phyloP scores from a whole-genome alignment of 2,329 filamentous ascomycete genomes.

The Hymenoscyphus albidus region DNA sequence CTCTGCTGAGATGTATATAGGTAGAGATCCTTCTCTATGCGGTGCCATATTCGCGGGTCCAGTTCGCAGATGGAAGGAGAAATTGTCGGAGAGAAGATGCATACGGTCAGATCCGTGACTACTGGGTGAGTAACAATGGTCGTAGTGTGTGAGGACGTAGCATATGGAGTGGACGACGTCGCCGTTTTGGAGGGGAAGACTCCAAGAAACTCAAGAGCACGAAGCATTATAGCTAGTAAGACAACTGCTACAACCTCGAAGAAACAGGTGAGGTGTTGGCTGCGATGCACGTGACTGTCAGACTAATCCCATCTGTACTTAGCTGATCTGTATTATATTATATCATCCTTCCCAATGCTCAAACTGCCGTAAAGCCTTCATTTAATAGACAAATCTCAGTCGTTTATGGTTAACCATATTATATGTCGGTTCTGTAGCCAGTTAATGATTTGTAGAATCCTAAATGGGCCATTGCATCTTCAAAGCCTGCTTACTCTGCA shows the following conservation, averaged over 20 bases:
- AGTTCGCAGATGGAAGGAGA: conserved; percentile 28
- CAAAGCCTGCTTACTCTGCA: too few relatives aligned
- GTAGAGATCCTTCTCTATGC: conserved; percentile 66
- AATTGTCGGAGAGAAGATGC: conserved; percentile 25
- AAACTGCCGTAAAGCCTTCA: too few relatives aligned
- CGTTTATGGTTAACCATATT: too few relatives aligned
- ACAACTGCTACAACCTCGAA: conserved; percentile 12
- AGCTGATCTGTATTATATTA: too few relatives aligned
- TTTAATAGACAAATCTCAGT: too few relatives aligned
- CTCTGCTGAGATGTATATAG: conserved; percentile 58
- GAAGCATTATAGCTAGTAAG: conserved; percentile 21
- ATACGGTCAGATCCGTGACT: conserved; percentile 37
- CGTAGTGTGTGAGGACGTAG: conserved; percentile 17
- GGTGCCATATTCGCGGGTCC: conserved; percentile 48
- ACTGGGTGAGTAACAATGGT: conserved; percentile 27
- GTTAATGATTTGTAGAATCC: too few relatives aligned
- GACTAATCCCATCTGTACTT: too few relatives aligned
- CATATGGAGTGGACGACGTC: conserved; percentile 20
- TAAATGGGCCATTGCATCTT: too few relatives aligned
- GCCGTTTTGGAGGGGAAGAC: conserved; percentile 20
- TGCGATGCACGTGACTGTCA: neutral
- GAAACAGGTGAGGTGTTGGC: neutral
- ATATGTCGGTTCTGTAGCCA: too few relatives aligned
- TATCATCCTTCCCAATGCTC: too few relatives aligned
- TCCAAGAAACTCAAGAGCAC: conserved; percentile 19